These are phyloP conservation scores for Acanthamoeba lenticulata DNA, from an alignment of 208 protist species.

Conservation along the genomic window DNA sequence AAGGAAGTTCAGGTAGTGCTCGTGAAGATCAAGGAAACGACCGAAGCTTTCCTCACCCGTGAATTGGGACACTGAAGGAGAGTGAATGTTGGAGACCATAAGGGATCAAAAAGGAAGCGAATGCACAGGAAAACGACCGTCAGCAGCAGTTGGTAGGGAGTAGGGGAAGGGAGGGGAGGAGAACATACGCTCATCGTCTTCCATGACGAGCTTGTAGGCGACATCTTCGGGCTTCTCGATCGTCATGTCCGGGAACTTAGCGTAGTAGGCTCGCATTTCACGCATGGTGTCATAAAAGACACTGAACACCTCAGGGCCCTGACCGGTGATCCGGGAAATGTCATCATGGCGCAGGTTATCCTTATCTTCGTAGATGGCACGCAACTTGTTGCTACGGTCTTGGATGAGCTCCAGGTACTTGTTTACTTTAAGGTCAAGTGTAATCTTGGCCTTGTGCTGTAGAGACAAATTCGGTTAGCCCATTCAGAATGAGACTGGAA, in stretches of 20 bases:
- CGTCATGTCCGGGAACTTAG: slow-evolving; percentile 27
- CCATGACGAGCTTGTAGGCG: slow-evolving; percentile 42
- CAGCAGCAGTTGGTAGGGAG: not conserved
- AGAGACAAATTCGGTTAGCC: not conserved
- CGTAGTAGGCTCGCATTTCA: slow-evolving; percentile 39
- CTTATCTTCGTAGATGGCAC: slow-evolving; percentile 8
- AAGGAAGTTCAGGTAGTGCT: slow-evolving; percentile 59
- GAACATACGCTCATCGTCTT: slow-evolving; percentile 38
- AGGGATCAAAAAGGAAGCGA: not conserved
- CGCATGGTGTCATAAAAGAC: slow-evolving; percentile 51
- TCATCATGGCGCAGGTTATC: not conserved
- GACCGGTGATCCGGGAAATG: slow-evolving; percentile 10
- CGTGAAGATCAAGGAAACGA: slow-evolving; percentile 57
- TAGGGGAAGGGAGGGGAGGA: not conserved
- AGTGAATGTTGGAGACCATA: not conserved
- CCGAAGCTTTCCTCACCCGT: slow-evolving; percentile 62
- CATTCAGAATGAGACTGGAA: not conserved
- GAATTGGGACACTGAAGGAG: slow-evolving; percentile 30
- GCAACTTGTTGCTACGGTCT: slow-evolving; percentile 50
- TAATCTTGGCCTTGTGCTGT: slow-evolving; percentile 14
- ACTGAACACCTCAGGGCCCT: slow-evolving; percentile 46
- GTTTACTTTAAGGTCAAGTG: not conserved
- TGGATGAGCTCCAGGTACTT: slow-evolving; percentile 30
- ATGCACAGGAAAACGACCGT: not conserved
- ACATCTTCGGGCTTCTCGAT: slow-evolving; percentile 48